phyloP scores from a whole-genome alignment of 345 rosid species.

The Bruguiera parviflora region DNA sequence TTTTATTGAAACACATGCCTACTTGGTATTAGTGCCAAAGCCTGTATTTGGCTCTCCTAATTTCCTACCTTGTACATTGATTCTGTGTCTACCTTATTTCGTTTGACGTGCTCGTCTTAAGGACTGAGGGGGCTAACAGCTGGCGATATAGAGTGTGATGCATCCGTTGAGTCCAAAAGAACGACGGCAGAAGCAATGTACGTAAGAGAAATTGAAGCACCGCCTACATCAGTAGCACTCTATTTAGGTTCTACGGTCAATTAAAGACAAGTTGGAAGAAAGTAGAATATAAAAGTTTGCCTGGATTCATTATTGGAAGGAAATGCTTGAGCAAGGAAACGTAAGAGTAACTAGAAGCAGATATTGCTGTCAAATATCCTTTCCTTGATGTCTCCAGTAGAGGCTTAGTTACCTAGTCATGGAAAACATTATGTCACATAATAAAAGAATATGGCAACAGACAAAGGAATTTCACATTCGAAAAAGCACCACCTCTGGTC shows the following conservation, averaged over 20 bases:
- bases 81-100: no score
- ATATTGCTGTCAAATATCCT: slow-evolving; percentile 87
- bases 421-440: neutral
- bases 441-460: neutral
- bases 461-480: neutral
- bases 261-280: slow-evolving; percentile 1
- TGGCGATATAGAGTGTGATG: no score
- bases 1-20: no score
- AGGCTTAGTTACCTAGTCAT: slow-evolving; percentile 70
- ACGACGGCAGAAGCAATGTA: slow-evolving; percentile 95
- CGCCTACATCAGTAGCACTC: slow-evolving; percentile 51
- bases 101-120: no score
- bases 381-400: slow-evolving; percentile 90
- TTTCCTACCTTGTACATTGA: no score
- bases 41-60: no score
- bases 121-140: no score
- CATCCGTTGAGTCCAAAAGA: no score
- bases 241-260: slow-evolving; percentile 20
- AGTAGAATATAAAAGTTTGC: slow-evolving; percentile 30
- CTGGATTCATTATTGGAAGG: slow-evolving; percentile 90
- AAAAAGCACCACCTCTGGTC: slow-evolving; percentile 67
- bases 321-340: slow-evolving; percentile 86
- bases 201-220: slow-evolving; percentile 88
- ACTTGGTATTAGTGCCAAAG: no score
- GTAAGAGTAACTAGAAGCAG: slow-evolving; percentile 92